Percentiles rank a stretch among this genome's conserved stretches.
Evolutionary conservation across 345 rosid genomes (phyloP).

Genomic region (Gossypium turneri): DNA sequence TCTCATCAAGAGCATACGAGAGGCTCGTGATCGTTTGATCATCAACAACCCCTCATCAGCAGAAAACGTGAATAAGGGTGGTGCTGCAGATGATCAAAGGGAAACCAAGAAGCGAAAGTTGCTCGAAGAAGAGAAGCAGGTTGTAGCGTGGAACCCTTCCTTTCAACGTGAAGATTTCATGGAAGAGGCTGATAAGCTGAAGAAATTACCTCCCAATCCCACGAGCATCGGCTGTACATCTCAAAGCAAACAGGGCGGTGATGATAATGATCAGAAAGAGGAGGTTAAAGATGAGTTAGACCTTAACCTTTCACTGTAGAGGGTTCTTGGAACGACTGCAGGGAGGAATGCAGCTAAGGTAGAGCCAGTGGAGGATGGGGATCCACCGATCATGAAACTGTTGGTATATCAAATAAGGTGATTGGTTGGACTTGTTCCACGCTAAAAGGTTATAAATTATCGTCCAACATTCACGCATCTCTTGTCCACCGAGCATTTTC

Average conservation of each 20-base stretch:
- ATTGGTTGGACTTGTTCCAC: not conserved
- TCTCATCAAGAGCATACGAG: constrained; percentile 29
- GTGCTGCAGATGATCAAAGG: not conserved
- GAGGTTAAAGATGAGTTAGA: constrained; percentile 5
- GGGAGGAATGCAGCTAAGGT: not conserved
- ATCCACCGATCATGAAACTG: too few relatives aligned
- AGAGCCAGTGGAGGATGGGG: not conserved
- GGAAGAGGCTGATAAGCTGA: not conserved
- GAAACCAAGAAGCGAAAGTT: not conserved
- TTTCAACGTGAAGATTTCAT: constrained; percentile 8
- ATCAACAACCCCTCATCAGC: not conserved
- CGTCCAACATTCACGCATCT: not conserved
- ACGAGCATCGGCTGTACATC: not conserved
- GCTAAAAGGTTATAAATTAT: not conserved
- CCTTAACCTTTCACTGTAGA: constrained; percentile 9
- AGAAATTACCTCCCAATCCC: not conserved
- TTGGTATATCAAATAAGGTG: not conserved
- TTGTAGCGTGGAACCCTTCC: not conserved
- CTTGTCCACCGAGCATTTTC: not conserved
- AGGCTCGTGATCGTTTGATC: constrained; percentile 33
- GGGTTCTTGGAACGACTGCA: not conserved
- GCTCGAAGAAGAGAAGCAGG: not conserved
- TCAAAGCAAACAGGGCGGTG: not conserved
- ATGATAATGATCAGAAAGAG: not conserved
- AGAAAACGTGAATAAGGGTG: not conserved